Conservation (phyloP, 1,284 basidiomycete genomes). For the Chondrostereum purpureum region DNA sequence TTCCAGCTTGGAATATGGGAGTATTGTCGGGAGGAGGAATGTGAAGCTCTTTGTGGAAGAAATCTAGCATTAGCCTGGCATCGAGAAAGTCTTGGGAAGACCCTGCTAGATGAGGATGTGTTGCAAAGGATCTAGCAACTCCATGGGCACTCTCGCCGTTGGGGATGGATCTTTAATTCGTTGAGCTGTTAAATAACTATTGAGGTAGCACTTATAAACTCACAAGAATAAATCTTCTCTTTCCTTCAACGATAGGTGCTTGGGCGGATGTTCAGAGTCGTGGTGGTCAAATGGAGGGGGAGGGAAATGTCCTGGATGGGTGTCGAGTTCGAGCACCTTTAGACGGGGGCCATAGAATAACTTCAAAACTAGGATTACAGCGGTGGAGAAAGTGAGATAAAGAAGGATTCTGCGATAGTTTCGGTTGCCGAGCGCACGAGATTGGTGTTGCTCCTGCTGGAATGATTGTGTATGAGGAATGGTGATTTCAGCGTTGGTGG, state of each 20-base stretch:
- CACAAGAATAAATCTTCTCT: background rate
- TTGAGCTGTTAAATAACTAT: no score
- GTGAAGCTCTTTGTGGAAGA: constrained; percentile 58
- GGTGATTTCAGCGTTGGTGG: no score
- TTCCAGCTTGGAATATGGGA: constrained; percentile 63
- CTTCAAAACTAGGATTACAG: background rate
- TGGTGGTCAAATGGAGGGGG: no score
- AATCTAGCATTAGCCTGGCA: constrained; percentile 53
- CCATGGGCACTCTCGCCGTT: constrained; percentile 46
- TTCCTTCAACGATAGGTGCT: background rate
- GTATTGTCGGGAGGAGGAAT: constrained; percentile 36
- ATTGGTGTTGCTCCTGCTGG: no score
- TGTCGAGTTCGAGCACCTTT: background rate
- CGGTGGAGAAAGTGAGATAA: background rate
- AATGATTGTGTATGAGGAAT: no score
- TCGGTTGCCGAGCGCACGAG: background rate
- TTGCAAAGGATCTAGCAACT: constrained; percentile 53
- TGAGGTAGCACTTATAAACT: no score
- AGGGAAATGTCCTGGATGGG: background rate
- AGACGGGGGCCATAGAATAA: background rate
- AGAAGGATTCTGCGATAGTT: background rate
- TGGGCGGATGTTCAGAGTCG: background rate
- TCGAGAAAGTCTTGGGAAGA: constrained; percentile 58
- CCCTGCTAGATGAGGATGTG: constrained; percentile 70
- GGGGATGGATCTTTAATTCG: constrained; percentile 45